Evolutionary conservation across 768 basidiomycete genomes (phyloP), one percentile per base, ranked within the genome.

Genomic region (Glaciozyma martinii): DNA sequence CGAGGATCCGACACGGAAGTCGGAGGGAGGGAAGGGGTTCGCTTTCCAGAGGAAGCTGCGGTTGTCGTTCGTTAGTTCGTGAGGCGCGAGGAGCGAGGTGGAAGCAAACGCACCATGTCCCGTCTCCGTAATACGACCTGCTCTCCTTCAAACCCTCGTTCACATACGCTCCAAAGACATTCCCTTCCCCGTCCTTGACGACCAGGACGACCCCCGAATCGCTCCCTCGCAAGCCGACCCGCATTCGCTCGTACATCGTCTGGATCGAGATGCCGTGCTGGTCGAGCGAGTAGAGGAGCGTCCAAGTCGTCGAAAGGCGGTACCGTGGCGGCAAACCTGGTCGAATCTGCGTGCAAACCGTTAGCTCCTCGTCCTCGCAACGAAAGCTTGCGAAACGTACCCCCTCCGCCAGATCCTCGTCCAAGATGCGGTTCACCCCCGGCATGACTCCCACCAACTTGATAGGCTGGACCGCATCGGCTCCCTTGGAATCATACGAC

Each of bases 241-340:
- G 71, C 49, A 77, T 72, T 13, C 73, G 71, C 19, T 71, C 72
- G 75, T 95, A 97, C 8, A 97, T 81, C 1, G 94, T 95, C 53
- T 86, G 85, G 19, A 97, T 80, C 18, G 90, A 93, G 53, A 93
- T 91, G 0, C 94, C 94, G 71, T 98, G 88, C 72, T 95, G 92
- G 73, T 98, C 94, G 23, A 95, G 81, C 21, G 90, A 92, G 78
- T 93, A 92, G 8, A 91, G 77, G 0, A 93, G 81, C 1, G 82
- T 81, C 91, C 91, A 94, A 33, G 80, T 78, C 10, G 80, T 79
- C 0, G 86, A 81, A 23, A 93, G 82, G 6, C 86, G 85, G 2
- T 83, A 79, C 9, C 92, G 81, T 0, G 89, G 84, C 0, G 90
- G 87, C 1, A 93, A 80, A 63, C 84, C 79, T 1, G 84, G 76